Evolutionary conservation across 1,139 yeast genomes (phyloP), one percentile per base, ranked within the genome.

Genomic region (Yamadazyma mexicana): DNA sequence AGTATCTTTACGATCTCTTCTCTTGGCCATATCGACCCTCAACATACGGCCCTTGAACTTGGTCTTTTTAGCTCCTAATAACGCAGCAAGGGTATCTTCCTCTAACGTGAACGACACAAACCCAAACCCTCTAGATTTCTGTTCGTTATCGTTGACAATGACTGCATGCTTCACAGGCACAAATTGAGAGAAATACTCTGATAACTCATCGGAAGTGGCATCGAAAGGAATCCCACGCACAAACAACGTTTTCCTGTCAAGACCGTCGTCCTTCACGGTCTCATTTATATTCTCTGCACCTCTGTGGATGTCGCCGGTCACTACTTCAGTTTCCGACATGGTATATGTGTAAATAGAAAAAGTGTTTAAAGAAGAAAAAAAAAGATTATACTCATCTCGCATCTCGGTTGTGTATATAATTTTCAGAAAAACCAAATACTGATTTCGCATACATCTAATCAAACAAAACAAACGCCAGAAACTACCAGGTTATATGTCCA

Each of bases 121-220:
- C 6, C 98, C 99, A 62, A 89, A 94, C 1, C 98, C 98, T 61
- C 94, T 77, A 4, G 96, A 87, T 35, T 78, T 69, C 35, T 85
- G 78, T 35, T 84, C 80, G 11, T 74, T 69, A 58, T 92, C 96
- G 34, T 75, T 85, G 17, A 94, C 98, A 37, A 92, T 78, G 37
- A 89, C 94, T 3, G 98, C 96, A 63, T 92, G 98, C 63, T 85
- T 89, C 11, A 92, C 95, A 4, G 98, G 98, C 1, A 88, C 94
- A 62, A 89, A 84, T 48, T 88, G 88, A 1, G 98, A 85, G 57
- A 92, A 92, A 64, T 75, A 88, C 51, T 84, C 87, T 1, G 92
- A 76, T 37, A 89, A 72, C 52, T 88, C 83, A 43, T 88, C 96
- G 18, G 83, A 79, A 1, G 94, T 84, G 5, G 91, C 95, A 38